Evolutionary conservation across 2,329 filamentous ascomycete species (phyloP).

Genomic region (Penicillium sp.): DNA sequence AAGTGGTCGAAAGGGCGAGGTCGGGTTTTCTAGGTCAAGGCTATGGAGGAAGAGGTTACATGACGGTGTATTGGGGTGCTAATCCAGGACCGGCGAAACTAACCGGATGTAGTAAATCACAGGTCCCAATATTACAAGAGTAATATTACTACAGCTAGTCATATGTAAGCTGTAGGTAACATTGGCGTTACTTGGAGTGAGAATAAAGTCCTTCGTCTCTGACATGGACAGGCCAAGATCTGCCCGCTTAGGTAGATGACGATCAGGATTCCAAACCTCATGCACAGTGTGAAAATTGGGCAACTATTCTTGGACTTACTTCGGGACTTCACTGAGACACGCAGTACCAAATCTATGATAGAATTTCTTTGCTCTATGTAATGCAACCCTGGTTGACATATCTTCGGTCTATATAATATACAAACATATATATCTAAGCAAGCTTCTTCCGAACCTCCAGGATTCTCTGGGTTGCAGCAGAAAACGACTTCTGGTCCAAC

Average conservation of each 20-base stretch:
- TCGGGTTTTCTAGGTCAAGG: too few relatives aligned
- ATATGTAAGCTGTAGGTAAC: too few relatives aligned
- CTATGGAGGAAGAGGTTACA: too few relatives aligned
- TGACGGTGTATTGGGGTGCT: too few relatives aligned
- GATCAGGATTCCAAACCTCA: neutral
- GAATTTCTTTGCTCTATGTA: neutral
- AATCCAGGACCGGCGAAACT: too few relatives aligned
- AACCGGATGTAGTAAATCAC: too few relatives aligned
- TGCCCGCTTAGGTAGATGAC: neutral
- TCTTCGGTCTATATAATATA: neutral
- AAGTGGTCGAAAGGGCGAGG: too few relatives aligned
- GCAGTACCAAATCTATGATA: neutral
- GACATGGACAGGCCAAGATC: neutral
- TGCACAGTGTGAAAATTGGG: neutral
- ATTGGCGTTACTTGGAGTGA: neutral
- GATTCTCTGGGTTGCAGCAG: constrained; percentile 20
- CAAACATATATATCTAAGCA: neutral
- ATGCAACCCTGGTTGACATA: neutral
- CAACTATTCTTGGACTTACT: neutral
- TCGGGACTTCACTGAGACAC: too few relatives aligned
- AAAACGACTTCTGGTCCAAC: constrained; percentile 15
- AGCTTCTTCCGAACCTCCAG: constrained; percentile 16
- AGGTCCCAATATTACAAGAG: too few relatives aligned
- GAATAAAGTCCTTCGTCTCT: neutral
- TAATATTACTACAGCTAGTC: neutral